Percentiles rank a stretch among this genome's conserved stretches.
phyloP scores from a whole-genome alignment of 2,329 filamentous ascomycete species.

The Xylariaceae sp. region DNA sequence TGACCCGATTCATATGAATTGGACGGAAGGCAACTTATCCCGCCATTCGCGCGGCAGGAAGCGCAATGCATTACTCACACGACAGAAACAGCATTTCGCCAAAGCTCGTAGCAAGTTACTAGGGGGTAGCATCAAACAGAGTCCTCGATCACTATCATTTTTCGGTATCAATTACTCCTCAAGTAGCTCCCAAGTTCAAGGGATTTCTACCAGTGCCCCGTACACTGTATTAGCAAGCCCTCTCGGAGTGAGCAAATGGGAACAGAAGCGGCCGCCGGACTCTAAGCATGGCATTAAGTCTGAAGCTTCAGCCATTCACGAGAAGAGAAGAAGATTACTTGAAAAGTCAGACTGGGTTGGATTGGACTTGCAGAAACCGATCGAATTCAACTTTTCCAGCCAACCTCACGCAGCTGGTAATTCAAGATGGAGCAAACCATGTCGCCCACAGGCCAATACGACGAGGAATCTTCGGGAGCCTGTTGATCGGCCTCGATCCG shows the following conservation, averaged over 20 bases:
- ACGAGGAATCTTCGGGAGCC: constrained; percentile 10
- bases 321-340: constrained; percentile 37
- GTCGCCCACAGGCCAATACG: constrained; percentile 8
- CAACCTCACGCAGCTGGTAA: constrained; percentile 23
- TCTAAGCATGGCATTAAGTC: constrained; percentile 3
- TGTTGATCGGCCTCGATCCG: neutral
- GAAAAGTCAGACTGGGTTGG: constrained; percentile 41
- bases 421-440: constrained; percentile 28
- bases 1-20: constrained; percentile 47
- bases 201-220: constrained; percentile 1
- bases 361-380: constrained; percentile 37
- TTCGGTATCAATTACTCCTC: constrained; percentile 11
- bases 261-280: constrained; percentile 14
- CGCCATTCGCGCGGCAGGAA: constrained; percentile 43
- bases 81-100: constrained; percentile 53
- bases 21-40: constrained; percentile 51
- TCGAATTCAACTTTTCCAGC: constrained; percentile 35
- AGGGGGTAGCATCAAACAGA: constrained; percentile 33
- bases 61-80: constrained; percentile 40
- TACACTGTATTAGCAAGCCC: constrained; percentile 23
- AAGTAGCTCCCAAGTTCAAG: constrained; percentile 3
- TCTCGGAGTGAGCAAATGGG: constrained; percentile 7
- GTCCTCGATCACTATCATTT: constrained; percentile 39
- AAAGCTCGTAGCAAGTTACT: constrained; percentile 42
- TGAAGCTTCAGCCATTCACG: constrained; percentile 12